Conservation (phyloP, 257 asterid species). For the Nicotiana obtusifolia region DNA sequence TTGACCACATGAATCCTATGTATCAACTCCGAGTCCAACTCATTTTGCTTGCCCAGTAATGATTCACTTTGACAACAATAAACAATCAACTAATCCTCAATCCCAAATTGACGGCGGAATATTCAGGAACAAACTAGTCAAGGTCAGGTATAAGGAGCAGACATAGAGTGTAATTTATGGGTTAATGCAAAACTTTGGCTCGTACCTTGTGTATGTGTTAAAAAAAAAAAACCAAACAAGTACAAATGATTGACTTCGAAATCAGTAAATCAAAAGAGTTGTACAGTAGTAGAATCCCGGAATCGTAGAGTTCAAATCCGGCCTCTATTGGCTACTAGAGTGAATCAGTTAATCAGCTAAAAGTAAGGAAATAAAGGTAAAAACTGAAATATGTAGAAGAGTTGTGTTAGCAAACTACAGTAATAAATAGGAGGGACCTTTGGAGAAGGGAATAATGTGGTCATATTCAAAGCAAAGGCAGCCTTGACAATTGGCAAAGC, state of each 20-base stretch:
- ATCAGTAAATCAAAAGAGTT: no score
- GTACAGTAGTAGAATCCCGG: no score
- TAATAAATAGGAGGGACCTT: slow-evolving; percentile 39
- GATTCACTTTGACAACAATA: neutral
- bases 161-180: no score
- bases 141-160: no score
- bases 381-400: neutral
- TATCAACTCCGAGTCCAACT: neutral
- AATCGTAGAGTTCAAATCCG: no score
- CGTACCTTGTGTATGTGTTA: no score
- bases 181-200: no score
- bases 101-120: neutral
- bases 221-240: no score
- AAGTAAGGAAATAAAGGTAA: neutral
- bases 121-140: neutral
- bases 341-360: neutral
- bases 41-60: neutral
- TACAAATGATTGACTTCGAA: no score
- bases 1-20: neutral
- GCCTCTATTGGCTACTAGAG: no score
- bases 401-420: neutral
- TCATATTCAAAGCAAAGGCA: slow-evolving; percentile 97
- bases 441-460: slow-evolving; percentile 82
- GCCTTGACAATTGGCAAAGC: slow-evolving; percentile 79
- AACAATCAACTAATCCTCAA: neutral